Base-by-base conservation (phyloP, 2,329 filamentous ascomycete genomes). In the Pseudonectria buxi region DNA sequence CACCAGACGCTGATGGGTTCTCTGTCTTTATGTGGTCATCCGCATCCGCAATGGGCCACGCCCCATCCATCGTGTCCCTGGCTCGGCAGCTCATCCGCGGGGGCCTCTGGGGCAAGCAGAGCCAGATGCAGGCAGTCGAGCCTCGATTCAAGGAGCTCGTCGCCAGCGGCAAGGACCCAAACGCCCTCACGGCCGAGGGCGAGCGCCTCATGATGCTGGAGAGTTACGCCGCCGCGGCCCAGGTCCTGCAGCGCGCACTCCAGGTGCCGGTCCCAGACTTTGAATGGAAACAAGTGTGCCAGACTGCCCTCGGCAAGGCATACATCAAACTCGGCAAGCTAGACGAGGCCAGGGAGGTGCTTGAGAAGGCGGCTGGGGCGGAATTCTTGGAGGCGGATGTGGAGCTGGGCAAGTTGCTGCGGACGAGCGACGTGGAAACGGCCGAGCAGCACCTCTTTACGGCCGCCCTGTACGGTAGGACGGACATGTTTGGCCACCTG, bases 161-260 rank as follows among this genome's bases (percentile, higher is more conserved):
- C 18, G 28, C 44, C 10, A 36, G 41, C 22, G 54, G 49, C 16
- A 50, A 44, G n/a, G 51, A 65, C 26, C 47, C 59, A 4, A 49
- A 65, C 29, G 63, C 60, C 24, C 46, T 65, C 14, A 53, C 56
- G 4, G 45, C 54, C 7, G 53, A 63, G 28, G 63, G 56, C 12
- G 50, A 56, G 34, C 16, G 46, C 16, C 50, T 58, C 10, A 50
- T 47, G 31, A 30, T 32, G 16, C 40, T 47, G 26, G 51, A 48
- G 6, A 51, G 45, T 24, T 52, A 50, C 33, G 36, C 39, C 2
- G 47, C 44, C 7, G 53, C 57, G 4, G 41, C 39, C 15, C 33
- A 32, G 12, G 29, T 43, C 4, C 36, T 59, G 10, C 37, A 47
- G 24, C 44, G 45, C 18, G 59, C 59, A 4, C 47, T 61, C 10